Conservation (phyloP, 352 stramenopile genomes). For the Globisporangium echinulatum region DNA sequence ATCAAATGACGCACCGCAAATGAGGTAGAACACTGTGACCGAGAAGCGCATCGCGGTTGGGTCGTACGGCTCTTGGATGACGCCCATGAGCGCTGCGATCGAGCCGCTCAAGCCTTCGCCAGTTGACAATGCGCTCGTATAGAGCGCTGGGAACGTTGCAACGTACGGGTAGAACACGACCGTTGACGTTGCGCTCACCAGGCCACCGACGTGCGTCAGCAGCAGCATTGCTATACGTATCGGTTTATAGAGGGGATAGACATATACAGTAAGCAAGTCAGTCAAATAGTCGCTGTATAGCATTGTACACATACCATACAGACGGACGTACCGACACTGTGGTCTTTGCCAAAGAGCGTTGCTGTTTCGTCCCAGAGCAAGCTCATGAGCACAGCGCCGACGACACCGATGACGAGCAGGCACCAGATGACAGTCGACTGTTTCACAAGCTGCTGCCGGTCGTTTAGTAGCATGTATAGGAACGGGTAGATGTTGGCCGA, state of each 20-base stretch:
- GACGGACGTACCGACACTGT: conserved; percentile 38
- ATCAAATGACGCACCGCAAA: conserved; percentile 33
- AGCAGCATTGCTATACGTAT: conserved; percentile 37
- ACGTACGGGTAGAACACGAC: conserved; percentile 76
- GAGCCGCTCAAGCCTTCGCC: conserved; percentile 63
- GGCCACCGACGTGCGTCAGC: conserved; percentile 53
- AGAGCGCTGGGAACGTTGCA: conserved; percentile 49
- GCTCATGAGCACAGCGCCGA: conserved; percentile 51
- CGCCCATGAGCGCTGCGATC: conserved; percentile 43
- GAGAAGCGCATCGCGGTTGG: conserved; percentile 41
- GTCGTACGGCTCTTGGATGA: conserved; percentile 52
- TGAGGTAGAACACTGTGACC: conserved; percentile 47
- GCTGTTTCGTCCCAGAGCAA: conserved; percentile 45
- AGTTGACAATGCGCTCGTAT: conserved; percentile 56
- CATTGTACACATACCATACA: background rate
- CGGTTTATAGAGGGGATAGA: too few species aligned
- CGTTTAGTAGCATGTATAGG: conserved; percentile 62
- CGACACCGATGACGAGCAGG: conserved; percentile 36
- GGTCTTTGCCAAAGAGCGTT: conserved; percentile 31
- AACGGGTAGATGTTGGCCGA: conserved; percentile 66
- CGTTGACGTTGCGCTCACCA: conserved; percentile 66
- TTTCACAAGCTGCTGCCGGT: conserved; percentile 29
- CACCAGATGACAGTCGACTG: conserved; percentile 50
- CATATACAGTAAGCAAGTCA: too few species aligned
- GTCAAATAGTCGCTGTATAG: background rate